Percentiles rank a stretch among this genome's conserved stretches.
Evolutionary conservation across 1,284 basidiomycete species (phyloP).

Genomic region (Rhodotorula sp.): DNA sequence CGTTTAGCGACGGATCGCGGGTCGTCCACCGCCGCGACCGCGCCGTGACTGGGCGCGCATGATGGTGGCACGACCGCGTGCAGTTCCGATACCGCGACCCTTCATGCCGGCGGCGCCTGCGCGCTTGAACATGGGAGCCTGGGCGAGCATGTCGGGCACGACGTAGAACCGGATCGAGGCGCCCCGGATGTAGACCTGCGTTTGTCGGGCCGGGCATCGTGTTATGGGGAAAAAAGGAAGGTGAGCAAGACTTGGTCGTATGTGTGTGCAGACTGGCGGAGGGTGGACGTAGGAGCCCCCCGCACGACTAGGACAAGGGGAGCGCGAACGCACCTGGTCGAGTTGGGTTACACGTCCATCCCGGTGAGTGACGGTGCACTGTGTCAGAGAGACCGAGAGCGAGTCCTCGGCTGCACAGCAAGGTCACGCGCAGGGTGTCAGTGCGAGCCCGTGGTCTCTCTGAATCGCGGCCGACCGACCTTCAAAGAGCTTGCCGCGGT

Average conservation of each 20-base stretch:
- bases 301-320: background rate
- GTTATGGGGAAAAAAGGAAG: background rate
- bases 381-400: conserved; percentile 91
- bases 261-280: background rate
- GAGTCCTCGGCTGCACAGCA: conserved; percentile 84
- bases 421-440: background rate
- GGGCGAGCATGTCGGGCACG: conserved; percentile 98
- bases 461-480: too few species aligned
- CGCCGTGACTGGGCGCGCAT: conserved; percentile 62
- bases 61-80: conserved; percentile 92
- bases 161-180: conserved; percentile 98
- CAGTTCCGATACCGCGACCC: conserved; percentile 97
- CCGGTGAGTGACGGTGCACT: conserved; percentile 95
- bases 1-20: conserved; percentile 26
- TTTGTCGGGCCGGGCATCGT: background rate
- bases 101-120: conserved; percentile 96
- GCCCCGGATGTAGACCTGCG: conserved; percentile 86
- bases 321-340: conserved; percentile 62
- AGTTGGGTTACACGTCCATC: conserved; percentile 99
- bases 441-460: too few species aligned
- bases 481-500: conserved; percentile 95
- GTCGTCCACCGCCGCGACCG: conserved; percentile 21
- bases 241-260: background rate
- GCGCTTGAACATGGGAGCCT: conserved; percentile 99
- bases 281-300: too few species aligned